These are phyloP conservation scores for Sechiopsis laciniata DNA, from an alignment of 306 rosid species.

Conservation along the genomic window DNA sequence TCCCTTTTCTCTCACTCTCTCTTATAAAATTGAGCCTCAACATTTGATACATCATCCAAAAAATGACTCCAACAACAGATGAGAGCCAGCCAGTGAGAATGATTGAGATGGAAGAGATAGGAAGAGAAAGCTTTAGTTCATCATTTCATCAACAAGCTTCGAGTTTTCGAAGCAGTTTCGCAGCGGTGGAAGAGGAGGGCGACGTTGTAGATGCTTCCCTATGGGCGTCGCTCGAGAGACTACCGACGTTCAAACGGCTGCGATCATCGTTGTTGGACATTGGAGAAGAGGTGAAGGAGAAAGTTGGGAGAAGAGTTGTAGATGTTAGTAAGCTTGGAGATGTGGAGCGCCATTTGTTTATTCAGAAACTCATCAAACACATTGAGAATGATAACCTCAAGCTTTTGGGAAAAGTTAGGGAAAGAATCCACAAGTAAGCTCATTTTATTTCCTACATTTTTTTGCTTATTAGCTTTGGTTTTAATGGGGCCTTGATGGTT, in stretches of 20 bases:
- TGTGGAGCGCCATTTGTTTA: slow-evolving; percentile 45
- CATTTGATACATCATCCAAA: background rate
- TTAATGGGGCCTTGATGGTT: no score
- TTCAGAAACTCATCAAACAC: slow-evolving; percentile 55
- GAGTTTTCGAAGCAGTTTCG: slow-evolving; percentile 35
- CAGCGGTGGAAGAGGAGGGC: background rate
- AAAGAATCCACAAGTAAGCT: slow-evolving; percentile 52
- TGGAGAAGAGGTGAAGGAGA: slow-evolving; percentile 9
- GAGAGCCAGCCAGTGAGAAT: slow-evolving; percentile 48
- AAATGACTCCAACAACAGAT: slow-evolving; percentile 36
- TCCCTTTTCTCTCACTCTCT: background rate
- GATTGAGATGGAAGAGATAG: slow-evolving; percentile 54
- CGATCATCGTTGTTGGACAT: slow-evolving; percentile 54
- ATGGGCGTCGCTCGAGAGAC: slow-evolving; percentile 52
- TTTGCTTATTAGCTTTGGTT: no score
- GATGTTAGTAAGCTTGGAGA: slow-evolving; percentile 63
- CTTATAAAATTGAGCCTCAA: background rate
- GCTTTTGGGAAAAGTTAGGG: slow-evolving; percentile 46
- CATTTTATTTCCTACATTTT: no score
- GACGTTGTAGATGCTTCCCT: slow-evolving; percentile 22
- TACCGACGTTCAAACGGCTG: slow-evolving; percentile 43
- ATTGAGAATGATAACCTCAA: slow-evolving; percentile 56
- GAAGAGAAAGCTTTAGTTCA: slow-evolving; percentile 45
- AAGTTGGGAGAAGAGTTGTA: slow-evolving; percentile 36
- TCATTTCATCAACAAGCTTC: slow-evolving; percentile 39